These are phyloP conservation scores for Tolypocladium ovalisporum DNA, from an alignment of 2,329 filamentous ascomycete species.

Conservation along the genomic window DNA sequence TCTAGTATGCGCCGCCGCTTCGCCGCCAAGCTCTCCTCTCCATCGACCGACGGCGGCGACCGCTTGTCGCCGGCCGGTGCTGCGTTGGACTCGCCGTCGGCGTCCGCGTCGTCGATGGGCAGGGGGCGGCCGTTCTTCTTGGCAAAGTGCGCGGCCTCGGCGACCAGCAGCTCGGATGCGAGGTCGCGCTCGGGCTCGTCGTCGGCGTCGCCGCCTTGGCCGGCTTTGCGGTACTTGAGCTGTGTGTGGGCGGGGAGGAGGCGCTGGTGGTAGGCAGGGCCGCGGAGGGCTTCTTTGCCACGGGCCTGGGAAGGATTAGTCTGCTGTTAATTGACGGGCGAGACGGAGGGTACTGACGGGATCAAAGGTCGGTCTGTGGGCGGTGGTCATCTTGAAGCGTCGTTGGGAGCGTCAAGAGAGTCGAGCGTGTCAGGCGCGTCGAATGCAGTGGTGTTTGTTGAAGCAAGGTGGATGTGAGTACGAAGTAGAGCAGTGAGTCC, in stretches of 20 bases:
- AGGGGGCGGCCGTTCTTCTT: constrained; percentile 56
- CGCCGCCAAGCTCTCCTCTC: constrained; percentile 60
- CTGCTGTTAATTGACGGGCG: background rate
- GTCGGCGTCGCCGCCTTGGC: constrained; percentile 70
- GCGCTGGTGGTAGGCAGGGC: constrained; percentile 91
- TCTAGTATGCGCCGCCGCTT: constrained; percentile 82
- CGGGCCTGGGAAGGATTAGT: constrained; percentile 49
- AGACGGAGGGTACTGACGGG: constrained; percentile 50
- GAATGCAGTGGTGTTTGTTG: background rate
- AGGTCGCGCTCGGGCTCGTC: constrained; percentile 68
- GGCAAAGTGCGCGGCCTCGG: constrained; percentile 77
- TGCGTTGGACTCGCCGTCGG: constrained; percentile 17
- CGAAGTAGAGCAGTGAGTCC: background rate
- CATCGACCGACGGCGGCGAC: constrained; percentile 28
- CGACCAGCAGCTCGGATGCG: constrained; percentile 77
- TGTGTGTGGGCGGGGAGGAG: constrained; percentile 88
- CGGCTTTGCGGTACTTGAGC: constrained; percentile 78
- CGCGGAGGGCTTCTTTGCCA: constrained; percentile 89
- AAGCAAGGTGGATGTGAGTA: background rate
- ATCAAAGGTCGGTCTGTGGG: constrained; percentile 87
- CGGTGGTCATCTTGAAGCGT: constrained; percentile 45
- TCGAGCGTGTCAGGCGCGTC: background rate
- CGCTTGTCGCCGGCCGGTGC: constrained; percentile 38
- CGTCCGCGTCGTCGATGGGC: constrained; percentile 35
- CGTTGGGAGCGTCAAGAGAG: background rate